Evolutionary conservation across 1,139 yeast species (phyloP), one percentile per base, ranked within the genome.

Genomic region (Pichia sp.): DNA sequence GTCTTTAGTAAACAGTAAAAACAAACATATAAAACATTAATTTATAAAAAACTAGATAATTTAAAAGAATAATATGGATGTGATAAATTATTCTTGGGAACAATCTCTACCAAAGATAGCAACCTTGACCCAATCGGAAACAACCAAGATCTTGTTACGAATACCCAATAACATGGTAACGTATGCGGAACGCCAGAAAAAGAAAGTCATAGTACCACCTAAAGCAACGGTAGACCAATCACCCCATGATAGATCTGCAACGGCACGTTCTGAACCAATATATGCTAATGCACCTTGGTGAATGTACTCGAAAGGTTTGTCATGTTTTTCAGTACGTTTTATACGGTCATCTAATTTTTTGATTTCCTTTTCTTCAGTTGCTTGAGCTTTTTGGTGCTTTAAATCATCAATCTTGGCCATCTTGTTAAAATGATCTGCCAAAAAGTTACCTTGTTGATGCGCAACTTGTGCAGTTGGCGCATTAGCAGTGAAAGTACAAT

Each of bases 391-490:
- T 9, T 43, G 40, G 40, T 62, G 67, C 55, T 75, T 64, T 47
- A 72, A 53, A 56, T 67, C 62, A 44, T 75, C 80, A 48, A 75
- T 64, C 53, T 75, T 75, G 53, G 75, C 68, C 52, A 75, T 63
- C 53, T 64, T 71, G 59, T 66, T 68, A 60, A 77, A 75, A 55
- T 72, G 72, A 31, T 61, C 59, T 46, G 78, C 80, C 59, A 77
- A 69, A 60, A 60, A 77, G 44, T 63, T 62, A 58, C 82, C 82
- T 61, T 76, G 75, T 63, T 77, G 82, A 70, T 75, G 75, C 38
- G 82, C 82, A 52, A 75, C 81, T 64, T 77, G 82, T 37, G 81
- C 82, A 49, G 82, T 77, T 45, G 82, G 82, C 36, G 81, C 77
- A 52, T 64, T 75, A 55, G 73, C 72, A 45, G 81, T 76, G 60